These are phyloP conservation scores for Aspergillus sp. DNA, from an alignment of 2,329 filamentous ascomycete species.

Conservation along the genomic window DNA sequence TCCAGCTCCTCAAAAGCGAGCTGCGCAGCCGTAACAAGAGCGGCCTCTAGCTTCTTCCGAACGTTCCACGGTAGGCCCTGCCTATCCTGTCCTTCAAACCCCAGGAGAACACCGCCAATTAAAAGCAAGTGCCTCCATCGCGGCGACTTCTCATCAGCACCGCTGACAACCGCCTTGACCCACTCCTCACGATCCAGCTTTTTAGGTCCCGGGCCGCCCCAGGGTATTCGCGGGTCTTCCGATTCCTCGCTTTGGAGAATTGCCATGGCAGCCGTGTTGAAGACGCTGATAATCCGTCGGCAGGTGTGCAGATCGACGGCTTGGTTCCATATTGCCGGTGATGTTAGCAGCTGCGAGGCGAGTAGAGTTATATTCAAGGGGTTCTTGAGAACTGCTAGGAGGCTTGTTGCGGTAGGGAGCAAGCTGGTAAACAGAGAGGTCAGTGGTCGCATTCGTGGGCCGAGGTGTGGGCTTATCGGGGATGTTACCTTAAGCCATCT, in stretches of 20 bases:
- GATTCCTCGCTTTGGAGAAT: conserved; percentile 49
- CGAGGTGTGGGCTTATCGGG: neutral
- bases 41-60: conserved; percentile 67
- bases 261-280: conserved; percentile 60
- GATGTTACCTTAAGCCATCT: conserved; percentile 57
- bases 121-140: conserved; percentile 85
- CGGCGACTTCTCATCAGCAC: conserved; percentile 61
- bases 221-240: conserved; percentile 34
- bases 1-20: conserved; percentile 65
- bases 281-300: conserved; percentile 59
- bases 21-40: conserved; percentile 73
- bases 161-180: conserved; percentile 58
- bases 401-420: conserved; percentile 52
- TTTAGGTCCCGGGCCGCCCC: conserved; percentile 48
- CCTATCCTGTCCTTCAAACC: conserved; percentile 66
- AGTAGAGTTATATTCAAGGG: conserved; percentile 62
- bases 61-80: conserved; percentile 64
- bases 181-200: conserved; percentile 56
- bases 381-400: conserved; percentile 55
- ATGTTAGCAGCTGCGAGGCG: conserved; percentile 58
- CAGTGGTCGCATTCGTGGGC: conserved; percentile 8
- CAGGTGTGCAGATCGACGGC: conserved; percentile 56
- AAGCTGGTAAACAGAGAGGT: conserved; percentile 38
- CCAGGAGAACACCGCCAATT: conserved; percentile 74
- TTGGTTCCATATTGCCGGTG: conserved; percentile 59